Base-by-base conservation (phyloP, 2,329 filamentous ascomycete species). In the Lizonia empirigonia region DNA sequence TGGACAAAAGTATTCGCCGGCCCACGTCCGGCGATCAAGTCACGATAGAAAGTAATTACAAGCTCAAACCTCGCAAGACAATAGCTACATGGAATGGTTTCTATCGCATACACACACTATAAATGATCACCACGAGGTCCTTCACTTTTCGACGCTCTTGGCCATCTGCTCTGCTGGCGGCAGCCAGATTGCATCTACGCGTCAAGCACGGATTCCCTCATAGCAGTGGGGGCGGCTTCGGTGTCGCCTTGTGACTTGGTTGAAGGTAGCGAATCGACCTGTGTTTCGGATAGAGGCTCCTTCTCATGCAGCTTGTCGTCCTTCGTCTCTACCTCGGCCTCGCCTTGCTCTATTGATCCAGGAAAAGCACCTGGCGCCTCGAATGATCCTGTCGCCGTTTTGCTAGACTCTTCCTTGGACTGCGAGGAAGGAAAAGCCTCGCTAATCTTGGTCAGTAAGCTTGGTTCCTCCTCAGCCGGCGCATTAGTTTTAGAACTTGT, bases 301-400 rank as follows among this genome's bases (percentile, higher is more conserved):
- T n/a, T 9, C n/a, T 33, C 38, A 4, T 38, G 30, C 9, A 30
- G 32, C 30, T 32, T 23, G n/a, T 19, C 34, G 9, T 23, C 22
- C 35, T 34, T 40, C 15, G 19, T 37, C 26, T 46, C 33, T 15
- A 41, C 5, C 16, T 32, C 35, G 13, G 44, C 41, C 13, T 51
- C 46, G 13, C 44, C 39, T 32, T 34, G 16, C 35, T 27, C 24
- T 8, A 35, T 55, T 13, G 45, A 47, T 4, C 47, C 58, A 27
- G 63, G 60, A 39, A 63, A 65, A 2, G 61, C 60, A 20, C 63
- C 62, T 12, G 60, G 63, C 4, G 59, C 58, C 8, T 62, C 61
- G 6, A 53, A 49, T 13, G 61, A 59, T 1, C 56, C 61, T 22
- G 52, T 38, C 6, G 44, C 50, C 7, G 47, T 53, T 44, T 32